Evolutionary conservation across 345 rosid genomes (phyloP).

Genomic region (Brassica juncea): DNA sequence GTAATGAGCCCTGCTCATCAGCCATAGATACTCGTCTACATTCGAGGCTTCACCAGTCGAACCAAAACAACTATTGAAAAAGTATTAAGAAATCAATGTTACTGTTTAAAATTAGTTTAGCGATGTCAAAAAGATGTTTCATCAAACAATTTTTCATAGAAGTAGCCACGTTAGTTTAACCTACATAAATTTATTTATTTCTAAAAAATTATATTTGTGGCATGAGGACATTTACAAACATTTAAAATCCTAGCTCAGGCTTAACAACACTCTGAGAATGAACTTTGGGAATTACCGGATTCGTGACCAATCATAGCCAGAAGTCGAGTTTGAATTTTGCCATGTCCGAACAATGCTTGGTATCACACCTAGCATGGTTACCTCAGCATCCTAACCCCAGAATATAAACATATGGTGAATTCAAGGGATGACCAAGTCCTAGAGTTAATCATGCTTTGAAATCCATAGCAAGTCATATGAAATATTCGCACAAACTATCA

Average conservation of each 20-base stretch:
- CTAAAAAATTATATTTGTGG: neutral
- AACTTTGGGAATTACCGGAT: slow-evolving; percentile 62
- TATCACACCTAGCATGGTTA: slow-evolving; percentile 94
- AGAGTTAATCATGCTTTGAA: slow-evolving; percentile 18
- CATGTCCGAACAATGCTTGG: slow-evolving; percentile 93
- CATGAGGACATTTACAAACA: neutral
- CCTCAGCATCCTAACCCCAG: slow-evolving; percentile 75
- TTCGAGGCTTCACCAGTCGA: slow-evolving; percentile 99
- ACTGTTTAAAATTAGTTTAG: neutral
- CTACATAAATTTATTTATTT: neutral
- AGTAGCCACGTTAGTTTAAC: slow-evolving; percentile 5
- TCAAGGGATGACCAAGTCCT: slow-evolving; percentile 4
- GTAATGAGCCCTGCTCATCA: slow-evolving; percentile 91
- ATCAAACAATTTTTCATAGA: neutral
- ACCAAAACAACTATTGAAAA: slow-evolving; percentile 69
- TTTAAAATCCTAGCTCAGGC: neutral
- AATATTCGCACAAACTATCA: neutral
- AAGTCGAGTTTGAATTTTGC: slow-evolving; percentile 65
- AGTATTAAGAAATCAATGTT: slow-evolving; percentile 30
- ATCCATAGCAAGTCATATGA: neutral
- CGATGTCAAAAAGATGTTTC: neutral
- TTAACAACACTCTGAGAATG: slow-evolving; percentile 9
- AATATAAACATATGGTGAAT: slow-evolving; percentile 32
- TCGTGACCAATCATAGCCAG: slow-evolving; percentile 93
- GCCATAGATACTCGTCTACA: slow-evolving; percentile 89